phyloP scores from a whole-genome alignment of 1,284 basidiomycete species.

The Xerocomus minutiporus region DNA sequence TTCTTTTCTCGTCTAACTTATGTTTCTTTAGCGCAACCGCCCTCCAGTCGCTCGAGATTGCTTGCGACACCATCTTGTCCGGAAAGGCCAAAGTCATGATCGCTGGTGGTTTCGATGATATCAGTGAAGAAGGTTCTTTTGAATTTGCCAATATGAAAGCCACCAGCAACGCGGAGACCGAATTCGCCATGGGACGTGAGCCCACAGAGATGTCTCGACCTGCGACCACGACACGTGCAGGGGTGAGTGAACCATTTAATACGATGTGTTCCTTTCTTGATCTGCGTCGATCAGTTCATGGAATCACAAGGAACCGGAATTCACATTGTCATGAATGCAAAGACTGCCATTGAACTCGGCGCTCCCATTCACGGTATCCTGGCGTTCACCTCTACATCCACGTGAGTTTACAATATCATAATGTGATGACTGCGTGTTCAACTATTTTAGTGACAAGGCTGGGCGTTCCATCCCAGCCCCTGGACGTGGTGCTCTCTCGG shows the following conservation, averaged over 20 bases:
- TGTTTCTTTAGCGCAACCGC: conserved; percentile 76
- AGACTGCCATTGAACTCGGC: conserved; percentile 92
- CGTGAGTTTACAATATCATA: conserved; percentile 47
- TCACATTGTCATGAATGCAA: conserved; percentile 94
- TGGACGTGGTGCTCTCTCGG: conserved; percentile 83
- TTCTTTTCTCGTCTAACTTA: conserved; percentile 5
- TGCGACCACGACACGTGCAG: conserved; percentile 91
- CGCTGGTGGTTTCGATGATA: conserved; percentile 96
- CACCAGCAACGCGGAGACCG: conserved; percentile 93
- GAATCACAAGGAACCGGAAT: conserved; percentile 96
- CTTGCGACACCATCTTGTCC: conserved; percentile 89
- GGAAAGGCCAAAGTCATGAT: conserved; percentile 99
- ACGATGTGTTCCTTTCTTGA: conserved; percentile 11
- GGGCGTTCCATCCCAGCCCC: conserved; percentile 93
- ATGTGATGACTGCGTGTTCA: conserved; percentile 10
- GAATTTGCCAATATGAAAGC: conserved; percentile 99
- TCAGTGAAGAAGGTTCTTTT: conserved; percentile 94
- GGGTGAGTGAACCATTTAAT: conserved; percentile 46
- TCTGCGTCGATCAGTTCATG: conserved; percentile 67
- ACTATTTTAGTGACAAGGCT: conserved; percentile 74
- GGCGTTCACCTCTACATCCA: conserved; percentile 95
- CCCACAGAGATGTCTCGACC: conserved; percentile 98
- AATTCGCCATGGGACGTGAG: conserved; percentile 98
- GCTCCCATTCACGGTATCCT: conserved; percentile 91
- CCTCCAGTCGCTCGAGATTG: conserved; percentile 95